Percentiles rank a stretch among this genome's conserved stretches.
Conservation (phyloP, 2,329 filamentous ascomycete species). For the Phialophora tarda region DNA sequence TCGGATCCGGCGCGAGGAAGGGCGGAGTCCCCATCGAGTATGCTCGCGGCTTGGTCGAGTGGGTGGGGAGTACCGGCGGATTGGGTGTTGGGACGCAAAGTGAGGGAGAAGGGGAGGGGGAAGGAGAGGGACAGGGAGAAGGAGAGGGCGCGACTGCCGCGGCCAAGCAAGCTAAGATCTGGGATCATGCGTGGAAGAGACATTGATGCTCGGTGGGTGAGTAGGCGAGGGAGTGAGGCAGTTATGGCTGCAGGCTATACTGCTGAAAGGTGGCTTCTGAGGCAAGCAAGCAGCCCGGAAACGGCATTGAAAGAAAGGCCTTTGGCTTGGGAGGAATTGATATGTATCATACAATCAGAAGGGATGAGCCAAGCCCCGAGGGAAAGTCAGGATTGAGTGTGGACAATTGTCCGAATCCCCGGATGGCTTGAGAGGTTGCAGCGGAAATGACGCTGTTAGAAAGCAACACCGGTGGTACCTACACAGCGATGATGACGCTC, state of each 20-base stretch:
- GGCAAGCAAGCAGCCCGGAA: not conserved
- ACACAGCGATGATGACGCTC: not conserved
- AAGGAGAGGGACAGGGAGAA: not conserved
- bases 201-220: slow-evolving; percentile 31
- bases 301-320: not conserved
- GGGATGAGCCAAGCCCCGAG: not conserved
- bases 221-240: not conserved
- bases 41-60: slow-evolving; percentile 58
- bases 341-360: not conserved
- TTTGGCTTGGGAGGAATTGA: not conserved
- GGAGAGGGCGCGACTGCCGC: slow-evolving; percentile 38
- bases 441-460: not conserved
- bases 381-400: not conserved
- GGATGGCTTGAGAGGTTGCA: not conserved
- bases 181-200: slow-evolving; percentile 92
- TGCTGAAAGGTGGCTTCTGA: not conserved
- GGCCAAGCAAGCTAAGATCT: slow-evolving; percentile 72
- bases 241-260: not conserved
- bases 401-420: not conserved
- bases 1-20: slow-evolving; percentile 37
- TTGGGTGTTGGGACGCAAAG: slow-evolving; percentile 76
- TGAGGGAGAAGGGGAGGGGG: slow-evolving; percentile 45
- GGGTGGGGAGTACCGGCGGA: slow-evolving; percentile 41
- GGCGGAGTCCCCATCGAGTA: slow-evolving; percentile 89
- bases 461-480: not conserved